Evolutionary conservation across 352 stramenopile genomes (phyloP).

Genomic region (Phytophthora sojae): DNA sequence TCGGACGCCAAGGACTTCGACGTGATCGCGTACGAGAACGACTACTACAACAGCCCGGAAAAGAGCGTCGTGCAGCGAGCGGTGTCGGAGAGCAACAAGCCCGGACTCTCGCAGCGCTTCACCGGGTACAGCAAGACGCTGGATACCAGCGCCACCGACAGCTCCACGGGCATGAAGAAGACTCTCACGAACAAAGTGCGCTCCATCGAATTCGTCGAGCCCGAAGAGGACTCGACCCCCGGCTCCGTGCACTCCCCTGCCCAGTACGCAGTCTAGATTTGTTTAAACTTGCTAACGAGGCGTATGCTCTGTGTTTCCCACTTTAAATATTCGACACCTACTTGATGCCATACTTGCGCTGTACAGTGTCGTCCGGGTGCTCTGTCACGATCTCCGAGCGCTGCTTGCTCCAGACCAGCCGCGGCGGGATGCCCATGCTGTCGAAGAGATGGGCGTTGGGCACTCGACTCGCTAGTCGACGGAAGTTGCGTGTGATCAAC

Average conservation of each 20-base stretch:
- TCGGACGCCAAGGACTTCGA: constrained; percentile 43
- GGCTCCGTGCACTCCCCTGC: constrained; percentile 27
- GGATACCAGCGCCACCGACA: constrained; percentile 12
- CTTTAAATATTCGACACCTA: constrained; percentile 26
- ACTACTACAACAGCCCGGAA: constrained; percentile 36
- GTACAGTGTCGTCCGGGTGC: constrained; percentile 60
- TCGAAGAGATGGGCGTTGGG: constrained; percentile 82
- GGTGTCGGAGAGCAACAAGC: constrained; percentile 9
- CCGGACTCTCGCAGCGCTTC: constrained; percentile 34
- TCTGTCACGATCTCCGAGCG: constrained; percentile 49
- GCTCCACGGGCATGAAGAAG: constrained; percentile 22
- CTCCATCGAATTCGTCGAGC: constrained; percentile 33
- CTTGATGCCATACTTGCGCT: constrained; percentile 73
- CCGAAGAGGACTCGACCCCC: constrained; percentile 19
- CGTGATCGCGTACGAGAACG: constrained; percentile 49
- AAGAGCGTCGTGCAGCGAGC: constrained; percentile 6
- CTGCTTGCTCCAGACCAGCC: constrained; percentile 84
- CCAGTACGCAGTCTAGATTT: constrained; percentile 25
- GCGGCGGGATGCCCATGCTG: constrained; percentile 61
- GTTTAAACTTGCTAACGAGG: not conserved
- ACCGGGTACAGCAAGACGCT: constrained; percentile 41
- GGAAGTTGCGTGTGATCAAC: constrained; percentile 76
- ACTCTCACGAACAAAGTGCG: constrained; percentile 36
- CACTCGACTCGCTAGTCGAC: constrained; percentile 59
- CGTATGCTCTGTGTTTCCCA: too few relatives aligned